Conservation (phyloP, 2,329 filamentous ascomycete genomes). For the Fusarium xyrophilum region DNA sequence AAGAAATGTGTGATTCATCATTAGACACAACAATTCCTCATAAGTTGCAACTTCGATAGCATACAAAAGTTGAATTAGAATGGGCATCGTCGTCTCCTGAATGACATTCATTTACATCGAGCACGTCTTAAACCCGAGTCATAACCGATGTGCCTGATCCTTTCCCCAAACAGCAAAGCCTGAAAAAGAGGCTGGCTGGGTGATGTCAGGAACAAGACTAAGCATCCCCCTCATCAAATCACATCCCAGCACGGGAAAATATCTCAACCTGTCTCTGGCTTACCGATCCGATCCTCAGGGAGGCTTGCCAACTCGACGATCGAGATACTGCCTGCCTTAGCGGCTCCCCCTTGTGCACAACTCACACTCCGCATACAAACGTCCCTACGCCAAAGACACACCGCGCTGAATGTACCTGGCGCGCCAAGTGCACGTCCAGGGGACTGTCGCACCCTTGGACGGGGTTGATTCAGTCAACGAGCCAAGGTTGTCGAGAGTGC, state of each 20-base stretch:
- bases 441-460: constrained; percentile 2
- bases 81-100: background rate
- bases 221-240: background rate
- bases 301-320: constrained; percentile 23
- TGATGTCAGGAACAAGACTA: background rate
- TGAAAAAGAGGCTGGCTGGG: background rate
- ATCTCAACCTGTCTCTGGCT: constrained; percentile 6
- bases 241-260: background rate
- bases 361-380: background rate
- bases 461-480: background rate
- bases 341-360: background rate
- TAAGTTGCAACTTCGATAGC: fast-evolving
- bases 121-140: background rate
- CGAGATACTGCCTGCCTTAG: constrained; percentile 5
- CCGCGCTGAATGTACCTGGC: background rate
- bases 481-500: background rate
- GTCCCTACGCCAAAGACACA: background rate
- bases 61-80: background rate
- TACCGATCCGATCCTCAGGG: constrained; percentile 7
- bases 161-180: constrained; percentile 1
- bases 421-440: background rate
- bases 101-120: background rate
- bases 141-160: background rate
- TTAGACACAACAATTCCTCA: too few relatives aligned
- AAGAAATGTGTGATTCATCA: fast-evolving